Base-by-base conservation (phyloP, 768 basidiomycete genomes). In the Chalciporus pseudorubinellus region DNA sequence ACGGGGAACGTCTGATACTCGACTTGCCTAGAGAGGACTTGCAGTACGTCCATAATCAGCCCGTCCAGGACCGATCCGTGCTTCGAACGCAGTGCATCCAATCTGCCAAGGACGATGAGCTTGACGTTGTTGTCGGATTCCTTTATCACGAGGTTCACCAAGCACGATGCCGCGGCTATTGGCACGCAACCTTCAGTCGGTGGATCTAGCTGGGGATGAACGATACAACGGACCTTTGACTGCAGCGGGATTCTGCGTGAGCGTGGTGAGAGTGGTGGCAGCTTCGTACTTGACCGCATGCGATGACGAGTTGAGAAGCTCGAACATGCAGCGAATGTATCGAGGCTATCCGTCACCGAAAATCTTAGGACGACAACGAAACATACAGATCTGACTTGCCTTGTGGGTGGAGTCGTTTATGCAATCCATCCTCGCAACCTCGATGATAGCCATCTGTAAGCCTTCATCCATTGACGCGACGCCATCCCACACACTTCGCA, bases 41-140 rank as follows among this genome's bases (percentile, higher is more conserved):
- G 92, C 16, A 99, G 79, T 39, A 99, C 82, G 60, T 99, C 97
- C 91, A 97, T 95, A 55, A 94, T 93, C 46, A 98, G 80, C 12
- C 84, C 79, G 63, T 98, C 94, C 36, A 98, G 74, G 33, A 98
- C 84, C 60, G 84, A 84, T 16, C 91, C 94, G 68, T 98, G 94
- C 63, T 86, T 91, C 5, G 83, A 75, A 39, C 91, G 82, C 19
- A 99, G 77, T 29, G 70, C 72, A 48, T 98, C 91, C 31, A 99
- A 79, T 40, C 97, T 85, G 64, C 95, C 91, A 21, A 99, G 78
- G 16, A 98, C 95, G 52, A 98, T 98, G 40, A 98, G 81, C 71
- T 98, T 98, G 70, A 98, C 95, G 61, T 99, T 99, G 73, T 98
- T 99, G 73, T 98, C 95, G 2, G 94, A 92, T 71, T 98, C 95